Base-by-base conservation (phyloP, 257 asterid genomes). In the Paraleonurus japonicus region DNA sequence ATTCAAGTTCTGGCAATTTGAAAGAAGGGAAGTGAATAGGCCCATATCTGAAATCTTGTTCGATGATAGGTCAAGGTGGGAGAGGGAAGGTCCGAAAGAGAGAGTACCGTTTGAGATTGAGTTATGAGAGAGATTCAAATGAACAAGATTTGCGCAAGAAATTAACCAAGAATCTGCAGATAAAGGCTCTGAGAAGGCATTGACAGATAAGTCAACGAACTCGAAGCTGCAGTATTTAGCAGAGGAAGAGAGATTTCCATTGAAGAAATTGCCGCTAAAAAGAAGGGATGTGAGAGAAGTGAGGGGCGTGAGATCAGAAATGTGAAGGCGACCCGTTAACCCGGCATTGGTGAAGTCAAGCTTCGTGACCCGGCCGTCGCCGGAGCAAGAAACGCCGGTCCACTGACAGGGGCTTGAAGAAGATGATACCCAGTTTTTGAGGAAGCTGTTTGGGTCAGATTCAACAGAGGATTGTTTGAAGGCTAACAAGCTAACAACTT, bases 351-450 rank as follows among this genome's bases (percentile, higher is more conserved):
- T 72, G 74, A 94, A 82, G 77, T 87, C 87, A 7, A 94, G 92
- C 61, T 79, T 82, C 32, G 28, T 58, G 30, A 93, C 88, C 41
- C 69, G 26, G 27, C 92, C 95, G 73, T 65, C 85, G 55, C 13
- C 78, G 55, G 90, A 84, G 86, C 98, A 93, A 0, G 82, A 81
- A 72, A 90, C 92, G 48, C 98, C 96, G 65, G 23, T 78, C 95
- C 94, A 93, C 0, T 82, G 81, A 54, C 98, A 92, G 0, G 91
- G 96, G 75, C 61, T 75, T 13, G 87, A 76, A 32, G 90, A 78
- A 61, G 94, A 82, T 26, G 76, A 48, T 57, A 57, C 75, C 98
- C 98, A 93, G 77, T 76, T 81, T 15, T 43, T 39, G 71, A 93
- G 76, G 70, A 87, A 80, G 28, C 83, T 83, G n/a, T 81, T 83